Evolutionary conservation across 1,139 yeast species (phyloP), one percentile per base, ranked within the genome.

Genomic region (Geotrichum bryndzae): DNA sequence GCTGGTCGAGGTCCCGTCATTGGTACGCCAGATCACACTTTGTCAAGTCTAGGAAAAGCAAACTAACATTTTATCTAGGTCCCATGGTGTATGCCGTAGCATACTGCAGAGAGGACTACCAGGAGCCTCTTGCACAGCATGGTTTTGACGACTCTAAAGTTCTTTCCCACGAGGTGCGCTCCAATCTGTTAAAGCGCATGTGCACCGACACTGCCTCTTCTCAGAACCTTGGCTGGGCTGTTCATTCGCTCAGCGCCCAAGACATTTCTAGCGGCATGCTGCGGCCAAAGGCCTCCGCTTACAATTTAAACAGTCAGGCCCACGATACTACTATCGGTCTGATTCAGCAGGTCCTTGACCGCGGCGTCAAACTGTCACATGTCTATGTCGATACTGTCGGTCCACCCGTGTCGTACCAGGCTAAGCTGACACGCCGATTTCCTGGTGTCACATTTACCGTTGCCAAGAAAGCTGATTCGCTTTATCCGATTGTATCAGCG

Each of bases 1-100:
- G 99, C 99, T 0, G 99, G 99, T 0, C 81, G 99, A 66, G 99
- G 99, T 0, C 99, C 99, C 0, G 97, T 95, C 0, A 71, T 94
- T 59, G 80, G 60, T 57, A 52, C 7, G 33, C 33, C 33, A 23
- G 51, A 15, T 13, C n/a, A 48, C 13, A 38, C 6, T 46, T 15
- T 1, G 18, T 25, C 6, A 15, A 31, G 23, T 33, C 25, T 29
- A 10, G n/a, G 23, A 50, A 55, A 53, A 55, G 50, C 53, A 48
- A 35, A 22, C 31, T 46, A 25, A 46, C 45, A 54, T 35, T 18
- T 23, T 23, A 11, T 15, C 18, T n/a, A 55, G 58, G 99, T 0
- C 96, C 98, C 0, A 95, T 94, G 99, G 99, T 95, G 0, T 94
- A 94, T 70, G 96, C 96, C 1, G 79, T 90, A 2, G 85, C 96